A percentile compares a stretch with the other conserved stretches of the same genome.
These are phyloP conservation scores for Lindgomyces ingoldianus DNA, from an alignment of 495 filamentous ascomycete species.

Conservation along the genomic window DNA sequence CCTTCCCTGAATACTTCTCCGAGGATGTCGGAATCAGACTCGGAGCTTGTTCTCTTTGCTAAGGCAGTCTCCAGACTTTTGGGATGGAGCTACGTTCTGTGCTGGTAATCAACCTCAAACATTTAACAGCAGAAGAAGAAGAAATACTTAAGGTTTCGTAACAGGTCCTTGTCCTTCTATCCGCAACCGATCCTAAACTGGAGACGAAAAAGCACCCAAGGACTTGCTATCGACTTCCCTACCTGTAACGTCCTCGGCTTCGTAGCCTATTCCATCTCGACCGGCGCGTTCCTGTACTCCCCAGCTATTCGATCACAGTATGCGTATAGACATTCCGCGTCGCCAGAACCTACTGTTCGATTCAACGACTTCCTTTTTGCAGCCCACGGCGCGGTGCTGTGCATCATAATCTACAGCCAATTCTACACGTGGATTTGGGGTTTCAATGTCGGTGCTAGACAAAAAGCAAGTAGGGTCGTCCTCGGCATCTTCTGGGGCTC, in stretches of 20 bases:
- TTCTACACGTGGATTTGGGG: slow-evolving; percentile 74
- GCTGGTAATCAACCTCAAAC: slow-evolving; percentile 32
- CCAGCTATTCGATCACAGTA: slow-evolving; percentile 77
- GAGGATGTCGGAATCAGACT: not conserved
- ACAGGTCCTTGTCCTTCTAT: slow-evolving; percentile 84
- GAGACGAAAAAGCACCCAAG: slow-evolving; percentile 70
- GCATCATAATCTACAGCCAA: slow-evolving; percentile 67
- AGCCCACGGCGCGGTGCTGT: slow-evolving; percentile 71
- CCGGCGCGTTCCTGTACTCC: slow-evolving; percentile 72
- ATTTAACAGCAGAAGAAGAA: slow-evolving; percentile 43
- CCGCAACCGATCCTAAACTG: slow-evolving; percentile 82
- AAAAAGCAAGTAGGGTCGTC: slow-evolving; percentile 65
- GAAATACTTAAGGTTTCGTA: not conserved
- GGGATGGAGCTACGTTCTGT: slow-evolving; percentile 43
- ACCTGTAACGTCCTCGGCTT: slow-evolving; percentile 83
- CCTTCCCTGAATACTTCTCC: not conserved
- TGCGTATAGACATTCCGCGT: slow-evolving; percentile 70
- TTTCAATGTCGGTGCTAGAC: slow-evolving; percentile 59
- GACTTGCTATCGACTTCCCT: slow-evolving; percentile 84
- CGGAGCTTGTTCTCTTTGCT: slow-evolving; percentile 26
- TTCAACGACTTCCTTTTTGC: slow-evolving; percentile 91
- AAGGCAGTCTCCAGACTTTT: slow-evolving; percentile 29
- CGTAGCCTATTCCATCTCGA: slow-evolving; percentile 73
- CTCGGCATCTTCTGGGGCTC: slow-evolving; percentile 67
- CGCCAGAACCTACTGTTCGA: slow-evolving; percentile 76